Base-by-base conservation (phyloP, 768 basidiomycete species). In the Auriscalpium orientale region DNA sequence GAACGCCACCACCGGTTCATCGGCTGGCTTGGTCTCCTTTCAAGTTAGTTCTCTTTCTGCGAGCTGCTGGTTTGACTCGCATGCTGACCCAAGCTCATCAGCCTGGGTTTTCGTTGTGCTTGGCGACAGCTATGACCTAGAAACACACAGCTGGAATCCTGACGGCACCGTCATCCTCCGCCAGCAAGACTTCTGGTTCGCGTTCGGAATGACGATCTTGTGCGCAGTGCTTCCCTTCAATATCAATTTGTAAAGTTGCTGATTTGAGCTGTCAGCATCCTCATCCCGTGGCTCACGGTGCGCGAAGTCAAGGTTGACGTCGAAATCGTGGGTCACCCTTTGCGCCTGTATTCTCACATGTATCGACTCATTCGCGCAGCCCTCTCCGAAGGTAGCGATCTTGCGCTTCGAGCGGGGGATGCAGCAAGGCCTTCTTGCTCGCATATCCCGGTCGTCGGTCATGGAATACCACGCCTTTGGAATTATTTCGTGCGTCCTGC, bases 381-480 rank as follows among this genome's bases (percentile, higher is more conserved):
- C 88, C 33, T 90, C 88, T 15, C 76, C 83, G 16, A 90, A 89
- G 66, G 88, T 87, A 8, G 89, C 87, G 7, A 76, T 91, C 58
- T 75, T 91, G 63, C 85, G 87, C 35, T 89, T 91, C 71, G 75
- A 82, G 68, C 82, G 88, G 63, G 88, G 89, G 51, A 90, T 91
- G 87, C 88, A 89, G 66, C 89, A 90, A 66, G 87, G 88, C 55
- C 75, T 91, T 33, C 75, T 90, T 36, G 83, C 83, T 20, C 80
- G 88, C 54, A 79, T 90, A 71, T 85, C 85, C 58, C 84, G 87
- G 37, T 80, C 80, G 18, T 76, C 84, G 35, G 76, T 89, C 59
- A 81, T 82, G 84, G 88, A 91, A 68, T 90, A 89, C 67, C 89
- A 90, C 67, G 85, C 87, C 35, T 91, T 90, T 58, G 88, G 87